These are phyloP conservation scores for Aureobasidium sp. DNA, from an alignment of 2,329 filamentous ascomycete species.

Conservation along the genomic window DNA sequence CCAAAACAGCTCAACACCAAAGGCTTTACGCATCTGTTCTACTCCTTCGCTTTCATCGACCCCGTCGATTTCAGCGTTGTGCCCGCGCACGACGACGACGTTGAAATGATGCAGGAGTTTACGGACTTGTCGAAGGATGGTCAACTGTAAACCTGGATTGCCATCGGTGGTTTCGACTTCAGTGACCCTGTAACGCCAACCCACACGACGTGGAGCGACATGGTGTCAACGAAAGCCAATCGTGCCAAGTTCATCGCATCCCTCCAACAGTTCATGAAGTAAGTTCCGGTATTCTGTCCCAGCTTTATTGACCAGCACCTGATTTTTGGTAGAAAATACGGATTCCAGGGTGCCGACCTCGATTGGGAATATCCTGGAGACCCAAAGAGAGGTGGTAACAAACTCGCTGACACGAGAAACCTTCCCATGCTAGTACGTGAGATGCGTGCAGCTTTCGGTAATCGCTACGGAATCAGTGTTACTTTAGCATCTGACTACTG, in stretches of 20 bases:
- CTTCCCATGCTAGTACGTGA: slow-evolving; percentile 28
- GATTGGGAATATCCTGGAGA: slow-evolving; percentile 19
- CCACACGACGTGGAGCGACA: not conserved
- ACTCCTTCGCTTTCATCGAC: not conserved
- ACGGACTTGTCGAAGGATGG: not conserved
- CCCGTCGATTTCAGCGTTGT: not conserved
- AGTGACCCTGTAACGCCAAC: not conserved
- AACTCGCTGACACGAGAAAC: slow-evolving; percentile 30
- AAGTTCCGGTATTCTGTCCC: no score
- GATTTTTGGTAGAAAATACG: slow-evolving; percentile 10
- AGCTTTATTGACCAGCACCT: no score
- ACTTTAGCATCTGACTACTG: slow-evolving; percentile 23
- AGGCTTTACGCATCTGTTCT: not conserved
- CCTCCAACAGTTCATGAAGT: slow-evolving; percentile 12
- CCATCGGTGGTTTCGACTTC: not conserved
- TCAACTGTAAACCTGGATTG: not conserved
- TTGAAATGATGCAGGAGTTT: not conserved
- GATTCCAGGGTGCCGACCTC: slow-evolving; percentile 18
- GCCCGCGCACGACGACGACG: not conserved
- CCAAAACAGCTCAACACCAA: not conserved
- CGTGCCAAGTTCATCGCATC: not conserved
- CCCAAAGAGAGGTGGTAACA: slow-evolving; percentile 30
- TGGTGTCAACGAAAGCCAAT: not conserved
- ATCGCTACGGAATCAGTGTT: slow-evolving; percentile 21
- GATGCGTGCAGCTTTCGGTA: slow-evolving; percentile 17